Percentiles rank a stretch among this genome's conserved stretches.
Conservation (phyloP, 805 yeast genomes). For the Wickerhamiella kazuoi region DNA sequence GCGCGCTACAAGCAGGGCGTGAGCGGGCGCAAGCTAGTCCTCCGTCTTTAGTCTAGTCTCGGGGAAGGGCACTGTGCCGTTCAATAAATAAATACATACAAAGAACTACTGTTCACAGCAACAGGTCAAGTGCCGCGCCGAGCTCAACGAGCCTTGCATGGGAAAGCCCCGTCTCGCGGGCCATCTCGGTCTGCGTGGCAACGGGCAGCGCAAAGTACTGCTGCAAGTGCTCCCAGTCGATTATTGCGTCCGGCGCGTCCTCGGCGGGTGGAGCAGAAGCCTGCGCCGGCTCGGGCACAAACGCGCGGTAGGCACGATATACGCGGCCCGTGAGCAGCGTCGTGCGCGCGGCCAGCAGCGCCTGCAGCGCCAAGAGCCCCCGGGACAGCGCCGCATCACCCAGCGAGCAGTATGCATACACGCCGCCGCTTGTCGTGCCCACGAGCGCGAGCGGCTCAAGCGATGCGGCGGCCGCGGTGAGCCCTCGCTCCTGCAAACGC, state of each 20-base stretch:
- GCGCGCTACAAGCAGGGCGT: slow-evolving; percentile 12
- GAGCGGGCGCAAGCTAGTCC: slow-evolving; percentile 14
- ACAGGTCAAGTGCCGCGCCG: neutral
- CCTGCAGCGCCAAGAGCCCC: neutral
- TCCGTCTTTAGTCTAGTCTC: slow-evolving; percentile 1
- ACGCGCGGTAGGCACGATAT: neutral
- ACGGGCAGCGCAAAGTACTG: neutral
- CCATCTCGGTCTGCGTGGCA: neutral
- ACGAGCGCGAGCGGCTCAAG: neutral
- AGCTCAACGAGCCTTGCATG: neutral
- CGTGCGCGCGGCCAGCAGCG: neutral
- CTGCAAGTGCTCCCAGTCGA: neutral
- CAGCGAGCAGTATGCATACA: neutral
- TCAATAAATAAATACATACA: neutral
- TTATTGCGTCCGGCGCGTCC: neutral
- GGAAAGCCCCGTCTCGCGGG: neutral
- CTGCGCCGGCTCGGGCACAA: no score
- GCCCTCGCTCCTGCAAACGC: neutral
- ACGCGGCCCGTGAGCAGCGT: neutral
- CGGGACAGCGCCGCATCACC: neutral
- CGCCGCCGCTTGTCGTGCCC: neutral
- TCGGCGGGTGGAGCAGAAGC: no score
- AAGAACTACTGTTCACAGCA: neutral
- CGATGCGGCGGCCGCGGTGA: neutral
- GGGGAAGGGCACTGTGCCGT: no score